A percentile compares a stretch with the other conserved stretches of the same genome.
Conservation (phyloP, 2,329 filamentous ascomycete species). For the Cercospora sesami region DNA sequence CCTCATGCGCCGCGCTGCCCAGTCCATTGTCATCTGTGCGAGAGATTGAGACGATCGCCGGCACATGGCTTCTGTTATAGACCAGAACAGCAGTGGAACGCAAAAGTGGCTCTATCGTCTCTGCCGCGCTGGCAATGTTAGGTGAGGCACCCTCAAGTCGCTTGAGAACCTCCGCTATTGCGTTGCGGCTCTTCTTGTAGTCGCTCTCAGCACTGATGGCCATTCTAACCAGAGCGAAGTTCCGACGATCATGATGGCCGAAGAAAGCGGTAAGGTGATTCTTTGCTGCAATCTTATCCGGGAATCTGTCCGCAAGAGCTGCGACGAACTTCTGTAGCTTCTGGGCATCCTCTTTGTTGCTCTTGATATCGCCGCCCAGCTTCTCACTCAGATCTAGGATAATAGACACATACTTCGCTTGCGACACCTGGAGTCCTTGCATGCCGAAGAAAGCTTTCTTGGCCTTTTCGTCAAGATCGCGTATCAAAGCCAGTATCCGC, state of each 20-base stretch:
- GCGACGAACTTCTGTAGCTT: constrained; percentile 70
- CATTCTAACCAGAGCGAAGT: constrained; percentile 85
- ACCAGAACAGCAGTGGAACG: constrained; percentile 82
- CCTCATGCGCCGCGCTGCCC: constrained; percentile 76
- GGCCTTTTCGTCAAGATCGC: constrained; percentile 72
- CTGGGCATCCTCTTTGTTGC: constrained; percentile 63
- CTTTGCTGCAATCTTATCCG: constrained; percentile 70
- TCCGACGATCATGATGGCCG: constrained; percentile 84
- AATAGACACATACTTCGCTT: constrained; percentile 70
- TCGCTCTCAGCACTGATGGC: constrained; percentile 82
- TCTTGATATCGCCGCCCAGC: constrained; percentile 76
- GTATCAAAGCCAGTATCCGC: constrained; percentile 78
- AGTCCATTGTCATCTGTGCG: constrained; percentile 79
- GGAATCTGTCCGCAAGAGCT: constrained; percentile 71
- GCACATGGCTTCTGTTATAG: constrained; percentile 92
- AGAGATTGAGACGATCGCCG: constrained; percentile 83
- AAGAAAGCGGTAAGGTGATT: constrained; percentile 87
- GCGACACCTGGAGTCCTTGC: constrained; percentile 73
- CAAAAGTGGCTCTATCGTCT: constrained; percentile 77
- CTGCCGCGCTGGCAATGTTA: constrained; percentile 62
- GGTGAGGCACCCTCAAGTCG: constrained; percentile 61
- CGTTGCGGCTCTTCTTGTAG: constrained; percentile 85
- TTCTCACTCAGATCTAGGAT: constrained; percentile 83
- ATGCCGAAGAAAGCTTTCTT: constrained; percentile 87
- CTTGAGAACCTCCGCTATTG: constrained; percentile 85